Evolutionary conservation across 169 alveolate genomes (phyloP), one percentile per base, ranked within the genome.

Genomic region (Blepharisma undulans): DNA sequence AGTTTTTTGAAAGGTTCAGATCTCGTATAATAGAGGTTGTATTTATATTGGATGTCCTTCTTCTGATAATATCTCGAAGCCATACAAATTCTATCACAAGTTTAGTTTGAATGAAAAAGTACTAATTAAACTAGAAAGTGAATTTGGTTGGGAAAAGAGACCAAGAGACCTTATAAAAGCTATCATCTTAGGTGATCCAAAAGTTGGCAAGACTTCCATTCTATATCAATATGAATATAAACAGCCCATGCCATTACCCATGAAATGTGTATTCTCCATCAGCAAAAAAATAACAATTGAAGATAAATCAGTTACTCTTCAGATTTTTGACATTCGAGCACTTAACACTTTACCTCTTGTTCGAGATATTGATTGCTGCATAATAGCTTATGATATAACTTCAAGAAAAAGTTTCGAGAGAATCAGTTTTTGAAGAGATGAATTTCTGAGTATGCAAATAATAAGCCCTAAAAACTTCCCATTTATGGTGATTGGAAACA

Each of bases 331-430:
- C 90, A 99, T 99, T 99, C 96, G 99, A 99, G 94, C 96, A 99
- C 74, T 93, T 99, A 81, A 99, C 99, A 18, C 99, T 98, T 66
- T 99, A 99, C 72, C 99, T 99, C 99, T 99, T 94, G 99, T 99
- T 93, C 95, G 99, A 79, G 99, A 99, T 48, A 99, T 99, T 19
- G 99, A 99, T 92, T 98, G 99, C 94, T 99, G 99, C 94, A 99
- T 98, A 79, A 94, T 99, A 87, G 99, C 98, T 74, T 99, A 98
- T 95, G 99, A 99, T 91, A 92, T 97, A 27, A 97, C 98, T n/a
- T 95, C 97, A 91, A 93, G 95, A 30, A 98, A 98, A 94, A 96
- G 99, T 27, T 98, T 98, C 99, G 84, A 99, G n/a, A n/a, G n/a
- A n/a, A n/a, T n/a, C n/a, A n/a, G n/a, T n/a, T n/a, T n/a, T n/a